A percentile compares a stretch with the other conserved stretches of the same genome.
Conservation (phyloP, 306 rosid species). For the Lathyrus aphaca region DNA sequence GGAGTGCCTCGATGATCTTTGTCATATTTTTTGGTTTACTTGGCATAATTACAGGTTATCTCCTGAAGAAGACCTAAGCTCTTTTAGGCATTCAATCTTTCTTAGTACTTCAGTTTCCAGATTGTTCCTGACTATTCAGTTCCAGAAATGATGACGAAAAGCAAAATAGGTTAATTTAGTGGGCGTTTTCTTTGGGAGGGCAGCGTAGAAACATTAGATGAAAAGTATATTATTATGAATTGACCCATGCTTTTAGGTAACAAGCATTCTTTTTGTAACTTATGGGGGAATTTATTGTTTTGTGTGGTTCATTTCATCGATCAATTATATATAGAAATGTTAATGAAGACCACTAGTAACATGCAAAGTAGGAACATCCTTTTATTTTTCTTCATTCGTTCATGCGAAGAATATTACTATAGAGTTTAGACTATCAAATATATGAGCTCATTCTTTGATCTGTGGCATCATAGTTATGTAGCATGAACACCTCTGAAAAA, state of each 20-base stretch:
- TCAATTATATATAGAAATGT: not conserved
- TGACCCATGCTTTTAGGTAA: conserved; percentile 47
- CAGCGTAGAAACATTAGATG: conserved; percentile 47
- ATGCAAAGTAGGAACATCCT: conserved; percentile 35
- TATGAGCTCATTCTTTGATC: conserved; percentile 2
- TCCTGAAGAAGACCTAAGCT: conserved; percentile 65
- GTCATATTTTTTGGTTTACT: conserved; percentile 65
- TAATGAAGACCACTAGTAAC: conserved; percentile 45
- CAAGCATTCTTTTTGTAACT: conserved; percentile 72
- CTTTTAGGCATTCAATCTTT: conserved; percentile 24
- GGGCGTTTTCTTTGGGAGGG: conserved; percentile 31
- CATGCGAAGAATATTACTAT: conserved; percentile 18
- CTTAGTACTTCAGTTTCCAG: conserved; percentile 43
- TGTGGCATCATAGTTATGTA: not conserved
- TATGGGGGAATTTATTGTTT: conserved; percentile 37
- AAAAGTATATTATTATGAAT: conserved; percentile 40
- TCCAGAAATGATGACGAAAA: conserved; percentile 53
- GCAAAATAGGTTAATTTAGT: conserved; percentile 50
- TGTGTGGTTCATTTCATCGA: conserved; percentile 47
- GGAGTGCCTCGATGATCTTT: conserved; percentile 62
- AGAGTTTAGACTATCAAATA: not conserved
- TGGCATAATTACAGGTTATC: conserved; percentile 74
- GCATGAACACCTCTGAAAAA: too few relatives aligned
- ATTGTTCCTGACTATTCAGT: conserved; percentile 43
- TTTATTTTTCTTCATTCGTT: not conserved